Base-by-base conservation (phyloP, 2,329 filamentous ascomycete species). In the Aspergillus pseudonomiae region DNA sequence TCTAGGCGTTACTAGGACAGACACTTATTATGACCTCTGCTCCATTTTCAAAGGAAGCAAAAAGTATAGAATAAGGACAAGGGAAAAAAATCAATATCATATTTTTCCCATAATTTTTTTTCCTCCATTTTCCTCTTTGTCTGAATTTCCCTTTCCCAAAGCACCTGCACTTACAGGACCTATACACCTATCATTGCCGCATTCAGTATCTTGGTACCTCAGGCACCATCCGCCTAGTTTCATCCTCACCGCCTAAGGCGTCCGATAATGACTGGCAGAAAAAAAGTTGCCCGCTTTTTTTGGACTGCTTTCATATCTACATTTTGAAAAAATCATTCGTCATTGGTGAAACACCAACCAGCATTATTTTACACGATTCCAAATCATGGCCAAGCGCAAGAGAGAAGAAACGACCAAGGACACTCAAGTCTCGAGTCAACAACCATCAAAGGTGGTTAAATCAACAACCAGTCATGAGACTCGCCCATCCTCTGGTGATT, bases 341-440 rank as follows among this genome's bases (percentile, higher is more conserved):
- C n/a, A 14, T 39, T 39, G 30, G 34, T 55, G 32, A 55, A 34
- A 26, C 30, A 55, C 28, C n/a, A 39, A 36, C 34, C 57, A 30
- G 59, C 39, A 46, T 19, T 46, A 16, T 41, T 39, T 54, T 36
- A 16, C 52, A 46, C 28, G 6, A 45, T 9, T 19, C 28, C 43
- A 50, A 65, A 64, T 60, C 55, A 82, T 82, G 80, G 78, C 73
- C 5, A 82, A 82, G 67, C 75, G 80, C 67, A 82, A 82, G 76
- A 79, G 79, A 73, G 78, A 76, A 9, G 73, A 76, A 7, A 57
- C 67, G 45, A 48, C 64, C 36, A 74, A 75, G 64, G 74, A 73
- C 34, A 66, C 65, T 4, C 70, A 71, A 62, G 6, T 64, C 9
- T 58, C 61, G 12, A 68, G 68, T 19, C 65, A 69, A 34, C 65